Percentiles rank a stretch among this genome's conserved stretches.
Evolutionary conservation across 495 filamentous ascomycete genomes (phyloP).

Genomic region (Penicillium coffeae): DNA sequence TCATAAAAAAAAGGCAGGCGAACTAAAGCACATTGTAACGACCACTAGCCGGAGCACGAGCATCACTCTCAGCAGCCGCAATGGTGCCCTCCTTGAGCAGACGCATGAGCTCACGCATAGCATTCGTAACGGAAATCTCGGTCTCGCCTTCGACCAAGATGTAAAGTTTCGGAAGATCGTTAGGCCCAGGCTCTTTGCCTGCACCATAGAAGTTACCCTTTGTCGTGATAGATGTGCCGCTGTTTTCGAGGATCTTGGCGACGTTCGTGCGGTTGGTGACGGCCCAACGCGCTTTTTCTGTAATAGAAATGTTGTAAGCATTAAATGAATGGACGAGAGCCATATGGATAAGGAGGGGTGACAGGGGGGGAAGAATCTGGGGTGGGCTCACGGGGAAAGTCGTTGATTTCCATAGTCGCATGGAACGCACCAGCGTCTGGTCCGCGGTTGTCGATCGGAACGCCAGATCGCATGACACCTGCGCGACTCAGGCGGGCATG

Average conservation of each 20-base stretch:
- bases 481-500: conserved; percentile 81
- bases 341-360: background rate
- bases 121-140: conserved; percentile 83
- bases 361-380: background rate
- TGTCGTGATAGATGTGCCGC: conserved; percentile 93
- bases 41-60: conserved; percentile 72
- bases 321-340: too few species aligned
- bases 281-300: conserved; percentile 95
- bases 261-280: conserved; percentile 99
- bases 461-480: conserved; percentile 80
- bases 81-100: conserved; percentile 89
- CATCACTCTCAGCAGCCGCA: conserved; percentile 81
- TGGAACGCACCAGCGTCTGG: conserved; percentile 97
- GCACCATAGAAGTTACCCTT: conserved; percentile 86
- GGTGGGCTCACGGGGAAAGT: conserved; percentile 76
- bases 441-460: conserved; percentile 97
- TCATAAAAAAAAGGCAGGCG: background rate
- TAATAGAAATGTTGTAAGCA: conserved; percentile 23
- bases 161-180: conserved; percentile 84
- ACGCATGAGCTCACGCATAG: conserved; percentile 86
- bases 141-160: conserved; percentile 98
- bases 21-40: conserved; percentile 82
- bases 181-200: conserved; percentile 73
- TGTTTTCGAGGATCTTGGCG: conserved; percentile 93
- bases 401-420: conserved; percentile 97